Evolutionary conservation across 768 basidiomycete genomes (phyloP).

Genomic region (Leccinum disarticulatum): DNA sequence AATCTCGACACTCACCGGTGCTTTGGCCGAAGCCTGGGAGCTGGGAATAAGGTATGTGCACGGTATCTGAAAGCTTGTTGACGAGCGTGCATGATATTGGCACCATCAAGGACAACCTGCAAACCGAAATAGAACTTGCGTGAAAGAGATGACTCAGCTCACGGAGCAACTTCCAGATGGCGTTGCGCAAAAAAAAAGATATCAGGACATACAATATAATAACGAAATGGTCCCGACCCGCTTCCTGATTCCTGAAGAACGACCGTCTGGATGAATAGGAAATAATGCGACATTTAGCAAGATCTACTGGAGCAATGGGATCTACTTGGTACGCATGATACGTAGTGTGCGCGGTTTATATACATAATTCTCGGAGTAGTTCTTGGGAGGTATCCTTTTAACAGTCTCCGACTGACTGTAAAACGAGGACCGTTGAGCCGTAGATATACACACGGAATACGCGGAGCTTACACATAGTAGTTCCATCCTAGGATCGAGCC

Average conservation of each 20-base stretch:
- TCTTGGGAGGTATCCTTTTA: conserved; percentile 78
- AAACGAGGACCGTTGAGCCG: conserved; percentile 4
- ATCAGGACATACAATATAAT: too few species aligned
- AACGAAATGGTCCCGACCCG: too few species aligned
- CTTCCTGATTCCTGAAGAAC: too few species aligned
- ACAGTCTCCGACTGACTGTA: conserved; percentile 56
- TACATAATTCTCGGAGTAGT: conserved; percentile 89
- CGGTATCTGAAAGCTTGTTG: conserved; percentile 52
- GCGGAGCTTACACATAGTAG: conserved; percentile 75
- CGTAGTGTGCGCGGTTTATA: conserved; percentile 80
- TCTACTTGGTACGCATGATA: conserved; percentile 90
- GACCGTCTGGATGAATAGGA: not conserved
- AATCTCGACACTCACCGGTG: conserved; percentile 52
- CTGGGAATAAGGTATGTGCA: conserved; percentile 61
- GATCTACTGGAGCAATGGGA: not conserved
- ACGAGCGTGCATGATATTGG: conserved; percentile 49
- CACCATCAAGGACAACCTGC: too few species aligned
- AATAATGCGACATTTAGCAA: not conserved
- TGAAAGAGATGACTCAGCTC: too few species aligned
- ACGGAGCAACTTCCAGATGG: too few species aligned
- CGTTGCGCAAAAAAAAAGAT: too few species aligned
- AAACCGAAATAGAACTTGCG: too few species aligned
- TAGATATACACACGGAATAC: conserved; percentile 4
- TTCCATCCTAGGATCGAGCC: conserved; percentile 71
- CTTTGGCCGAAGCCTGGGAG: conserved; percentile 76